Evolutionary conservation across 108 stramenopile species (phyloP), one percentile per base, ranked within the genome.

Genomic region (Fistulifera pelliculosa): DNA sequence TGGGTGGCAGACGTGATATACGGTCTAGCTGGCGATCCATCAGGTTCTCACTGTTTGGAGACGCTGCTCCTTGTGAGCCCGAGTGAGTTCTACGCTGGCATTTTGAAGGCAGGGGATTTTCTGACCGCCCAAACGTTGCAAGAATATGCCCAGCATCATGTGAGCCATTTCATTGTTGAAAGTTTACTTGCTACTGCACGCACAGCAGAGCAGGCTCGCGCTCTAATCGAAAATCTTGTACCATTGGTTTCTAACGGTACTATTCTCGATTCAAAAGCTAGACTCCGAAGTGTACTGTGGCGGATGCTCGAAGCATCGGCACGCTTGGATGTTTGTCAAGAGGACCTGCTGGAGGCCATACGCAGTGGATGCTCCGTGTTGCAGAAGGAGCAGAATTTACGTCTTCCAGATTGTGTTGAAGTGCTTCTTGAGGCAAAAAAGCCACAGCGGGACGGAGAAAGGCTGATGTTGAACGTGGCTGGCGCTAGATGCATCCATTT

Each of bases 161-260:
- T 91, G 14, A 83, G 83, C 38, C 87, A 91, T 55, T 91, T 91
- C 64, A 83, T 91, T 19, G 75, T 91, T 0, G 85, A 91, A 52
- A 70, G 77, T 17, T 26, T 85, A 10, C 58, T 86, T 40, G 60
- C 58, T 18, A 77, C 89, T 0, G 60, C 72, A 27, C 76, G 83
- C 18, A 76, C 41, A 27, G 73, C 62, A 48, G 65, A 76, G 39
- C 83, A 85, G 52, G 85, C 76, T 15, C 61, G 76, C 35, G 56
- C 15, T 16, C 56, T 91, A 18, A 55, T 85, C 10, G 77, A 83
- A 47, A 66, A 74, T 16, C 28, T 84, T 0, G 61, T 73, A 47
- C 69, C 71, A 19, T 54, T 83, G 15, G 62, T 87, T 24, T 64
- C 71, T 17, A 73, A 69, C 62, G 90, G 90, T 28, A 63, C 75